Percentiles rank a stretch among this genome's conserved stretches.
Evolutionary conservation across 208 protist genomes (phyloP).

Genomic region (Leishmania martiniquensis): DNA sequence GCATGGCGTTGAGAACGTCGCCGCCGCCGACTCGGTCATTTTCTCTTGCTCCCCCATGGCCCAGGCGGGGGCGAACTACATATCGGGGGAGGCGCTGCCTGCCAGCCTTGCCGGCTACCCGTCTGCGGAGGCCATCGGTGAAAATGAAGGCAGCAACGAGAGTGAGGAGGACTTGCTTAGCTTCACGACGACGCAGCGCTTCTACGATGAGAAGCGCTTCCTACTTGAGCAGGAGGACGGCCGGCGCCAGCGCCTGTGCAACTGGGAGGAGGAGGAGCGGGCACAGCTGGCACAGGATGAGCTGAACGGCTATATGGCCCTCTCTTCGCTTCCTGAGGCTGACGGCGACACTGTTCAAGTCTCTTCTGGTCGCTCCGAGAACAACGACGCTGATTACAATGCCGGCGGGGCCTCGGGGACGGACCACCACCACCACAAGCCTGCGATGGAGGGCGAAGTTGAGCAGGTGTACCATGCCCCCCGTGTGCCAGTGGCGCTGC

Average conservation of each 20-base stretch:
- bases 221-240: slow-evolving; percentile 56
- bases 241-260: slow-evolving; percentile 61
- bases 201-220: slow-evolving; percentile 68
- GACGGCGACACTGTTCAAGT: not conserved
- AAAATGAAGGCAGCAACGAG: slow-evolving; percentile 20
- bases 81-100: slow-evolving; percentile 10
- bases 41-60: slow-evolving; percentile 18
- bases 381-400: not conserved
- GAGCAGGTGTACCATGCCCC: slow-evolving; percentile 19
- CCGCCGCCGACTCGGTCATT: slow-evolving; percentile 4
- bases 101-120: not conserved
- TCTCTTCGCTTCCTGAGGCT: not conserved
- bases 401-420: not conserved
- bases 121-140: not conserved
- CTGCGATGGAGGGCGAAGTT: not conserved
- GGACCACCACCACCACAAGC: not conserved
- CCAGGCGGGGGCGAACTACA: slow-evolving; percentile 9
- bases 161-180: slow-evolving; percentile 47
- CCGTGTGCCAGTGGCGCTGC: slow-evolving; percentile 4
- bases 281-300: slow-evolving; percentile 39
- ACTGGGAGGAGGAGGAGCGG: slow-evolving; percentile 82
- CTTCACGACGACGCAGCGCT: slow-evolving; percentile 80
- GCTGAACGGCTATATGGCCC: slow-evolving; percentile 29
- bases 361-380: not conserved
- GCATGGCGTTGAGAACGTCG: not conserved